These are phyloP conservation scores for Hypholoma sublateritium DNA, from an alignment of 768 basidiomycete species.

Conservation along the genomic window DNA sequence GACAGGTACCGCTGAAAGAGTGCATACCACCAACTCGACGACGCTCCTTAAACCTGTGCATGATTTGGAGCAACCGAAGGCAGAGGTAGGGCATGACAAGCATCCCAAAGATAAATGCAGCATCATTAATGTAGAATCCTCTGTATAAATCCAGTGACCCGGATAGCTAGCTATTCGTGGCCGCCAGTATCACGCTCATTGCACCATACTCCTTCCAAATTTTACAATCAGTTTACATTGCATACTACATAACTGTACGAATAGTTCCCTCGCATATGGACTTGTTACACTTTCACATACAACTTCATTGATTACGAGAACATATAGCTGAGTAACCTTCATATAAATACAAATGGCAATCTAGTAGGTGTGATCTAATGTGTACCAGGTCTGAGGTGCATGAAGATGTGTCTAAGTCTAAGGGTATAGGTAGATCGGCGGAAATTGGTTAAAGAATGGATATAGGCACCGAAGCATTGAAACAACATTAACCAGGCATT, in stretches of 20 bases:
- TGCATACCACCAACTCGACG: not conserved
- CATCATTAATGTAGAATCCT: not conserved
- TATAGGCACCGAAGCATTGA: no score
- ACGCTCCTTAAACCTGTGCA: not conserved
- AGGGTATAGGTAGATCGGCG: not conserved
- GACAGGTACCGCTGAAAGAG: not conserved
- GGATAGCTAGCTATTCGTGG: no score
- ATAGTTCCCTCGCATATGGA: not conserved
- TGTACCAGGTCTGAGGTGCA: not conserved
- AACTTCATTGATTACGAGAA: not conserved
- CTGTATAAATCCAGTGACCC: not conserved
- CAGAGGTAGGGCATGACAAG: not conserved
- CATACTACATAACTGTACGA: not conserved
- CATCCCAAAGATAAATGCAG: not conserved
- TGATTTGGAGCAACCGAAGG: not conserved
- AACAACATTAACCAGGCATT: not conserved
- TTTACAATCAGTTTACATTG: not conserved
- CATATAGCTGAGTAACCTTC: not conserved
- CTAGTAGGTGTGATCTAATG: not conserved
- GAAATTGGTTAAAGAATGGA: not conserved
- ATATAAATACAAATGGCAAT: not conserved
- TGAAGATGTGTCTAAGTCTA: not conserved
- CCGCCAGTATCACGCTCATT: not conserved
- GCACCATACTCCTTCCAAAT: not conserved
- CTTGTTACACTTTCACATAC: not conserved